These are phyloP conservation scores for Cryptococcus sp. DNA, from an alignment of 1,284 basidiomycete species.

Conservation along the genomic window DNA sequence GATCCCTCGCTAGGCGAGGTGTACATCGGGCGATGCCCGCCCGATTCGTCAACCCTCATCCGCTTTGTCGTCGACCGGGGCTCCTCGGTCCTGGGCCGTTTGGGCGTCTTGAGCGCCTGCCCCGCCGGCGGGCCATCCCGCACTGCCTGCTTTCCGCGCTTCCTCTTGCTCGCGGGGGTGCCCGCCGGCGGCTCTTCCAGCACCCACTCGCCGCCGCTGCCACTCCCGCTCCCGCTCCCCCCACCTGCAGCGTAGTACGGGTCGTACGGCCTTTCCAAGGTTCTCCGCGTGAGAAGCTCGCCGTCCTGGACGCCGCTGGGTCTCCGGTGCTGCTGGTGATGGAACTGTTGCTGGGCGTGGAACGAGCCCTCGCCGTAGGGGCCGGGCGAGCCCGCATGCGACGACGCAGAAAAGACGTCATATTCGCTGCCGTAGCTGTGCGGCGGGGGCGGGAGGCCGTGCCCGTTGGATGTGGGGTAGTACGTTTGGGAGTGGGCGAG, in stretches of 20 bases:
- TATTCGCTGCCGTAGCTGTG: conserved; percentile 7
- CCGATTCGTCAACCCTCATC: conserved; percentile 13
- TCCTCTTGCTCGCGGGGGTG: conserved; percentile 7
- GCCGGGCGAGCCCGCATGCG: conserved; percentile 10
- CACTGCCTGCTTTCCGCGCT: conserved; percentile 9
- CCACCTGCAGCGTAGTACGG: conserved; percentile 18
- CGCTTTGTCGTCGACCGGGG: conserved; percentile 11
- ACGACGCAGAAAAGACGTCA: conserved; percentile 14
- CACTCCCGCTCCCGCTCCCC: too few species aligned
- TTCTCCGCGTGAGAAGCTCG: background rate
- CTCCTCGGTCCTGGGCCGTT: conserved; percentile 13
- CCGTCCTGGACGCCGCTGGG: conserved; percentile 18
- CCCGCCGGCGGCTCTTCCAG: conserved; percentile 5
- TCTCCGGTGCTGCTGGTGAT: conserved; percentile 1
- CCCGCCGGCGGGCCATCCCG: conserved; percentile 11
- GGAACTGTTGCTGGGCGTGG: background rate
- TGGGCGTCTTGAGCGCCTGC: conserved; percentile 25
- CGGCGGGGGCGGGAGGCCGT: background rate
- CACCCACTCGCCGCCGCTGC: too few species aligned
- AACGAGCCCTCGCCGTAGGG: conserved; percentile 10
- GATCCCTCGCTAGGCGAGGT: conserved; percentile 22
- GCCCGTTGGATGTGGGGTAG: conserved; percentile 15
- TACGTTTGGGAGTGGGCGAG: conserved; percentile 14
- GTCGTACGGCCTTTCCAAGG: conserved; percentile 23
- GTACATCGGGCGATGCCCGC: conserved; percentile 17